Conservation (phyloP, 1,139 yeast genomes). For the Blastobotrys raffinosifermentans region DNA sequence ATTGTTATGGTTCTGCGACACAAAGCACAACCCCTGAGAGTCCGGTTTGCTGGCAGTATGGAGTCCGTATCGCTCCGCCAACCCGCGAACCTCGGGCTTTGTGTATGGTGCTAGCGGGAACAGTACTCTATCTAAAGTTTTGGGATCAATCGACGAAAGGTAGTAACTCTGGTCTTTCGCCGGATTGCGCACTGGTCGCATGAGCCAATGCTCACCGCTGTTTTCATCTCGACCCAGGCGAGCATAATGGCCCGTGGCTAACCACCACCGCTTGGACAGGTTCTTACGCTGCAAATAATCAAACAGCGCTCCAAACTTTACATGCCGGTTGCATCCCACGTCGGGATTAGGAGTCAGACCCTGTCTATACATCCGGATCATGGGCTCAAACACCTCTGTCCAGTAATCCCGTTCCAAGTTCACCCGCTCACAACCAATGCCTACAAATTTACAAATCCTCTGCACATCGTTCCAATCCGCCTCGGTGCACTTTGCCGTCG, state of each 20-base stretch:
- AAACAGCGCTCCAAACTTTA: slow-evolving; percentile 77
- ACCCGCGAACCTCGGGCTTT: slow-evolving; percentile 65
- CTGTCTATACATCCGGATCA: slow-evolving; percentile 61
- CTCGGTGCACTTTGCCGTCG: slow-evolving; percentile 68
- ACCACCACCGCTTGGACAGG: slow-evolving; percentile 53
- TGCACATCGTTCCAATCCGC: slow-evolving; percentile 85
- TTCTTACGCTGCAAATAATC: slow-evolving; percentile 40
- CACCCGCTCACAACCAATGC: slow-evolving; percentile 67
- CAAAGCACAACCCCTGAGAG: slow-evolving; percentile 94
- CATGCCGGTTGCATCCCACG: slow-evolving; percentile 73
- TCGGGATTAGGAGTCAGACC: slow-evolving; percentile 97
- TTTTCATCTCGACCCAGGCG: slow-evolving; percentile 42
- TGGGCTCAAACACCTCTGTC: slow-evolving; percentile 87
- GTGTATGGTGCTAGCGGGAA: slow-evolving; percentile 76
- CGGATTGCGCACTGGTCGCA: slow-evolving; percentile 54
- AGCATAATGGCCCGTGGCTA: slow-evolving; percentile 93
- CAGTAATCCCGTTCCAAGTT: slow-evolving; percentile 89
- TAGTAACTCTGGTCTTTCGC: slow-evolving; percentile 90
- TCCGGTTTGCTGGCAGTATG: slow-evolving; percentile 77
- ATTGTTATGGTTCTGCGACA: slow-evolving; percentile 58
- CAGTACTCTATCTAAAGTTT: slow-evolving; percentile 45
- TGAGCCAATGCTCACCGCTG: slow-evolving; percentile 40
- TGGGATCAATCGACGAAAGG: slow-evolving; percentile 57
- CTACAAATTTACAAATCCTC: slow-evolving; percentile 51
- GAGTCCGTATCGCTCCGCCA: slow-evolving; percentile 51